Percentiles rank a stretch among this genome's conserved stretches.
phyloP scores from a whole-genome alignment of 1,284 basidiomycete species.

The Erythrobasidium hasegawianum region DNA sequence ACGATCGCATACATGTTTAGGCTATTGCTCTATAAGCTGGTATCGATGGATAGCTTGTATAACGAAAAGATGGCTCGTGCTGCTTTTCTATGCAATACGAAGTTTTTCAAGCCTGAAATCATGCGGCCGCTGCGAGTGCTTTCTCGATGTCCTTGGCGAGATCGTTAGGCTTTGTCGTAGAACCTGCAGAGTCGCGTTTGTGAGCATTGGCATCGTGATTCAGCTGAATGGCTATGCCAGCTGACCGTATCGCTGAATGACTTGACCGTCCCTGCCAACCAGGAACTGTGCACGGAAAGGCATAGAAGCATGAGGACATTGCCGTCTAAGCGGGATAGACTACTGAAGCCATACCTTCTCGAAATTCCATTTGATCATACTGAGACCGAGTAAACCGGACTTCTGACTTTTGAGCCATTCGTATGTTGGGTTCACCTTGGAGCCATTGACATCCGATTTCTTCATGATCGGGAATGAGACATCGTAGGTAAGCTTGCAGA shows the following conservation, averaged over 20 bases:
- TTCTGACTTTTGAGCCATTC: constrained; percentile 48
- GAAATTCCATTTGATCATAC: constrained; percentile 51
- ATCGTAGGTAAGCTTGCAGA: constrained; percentile 43
- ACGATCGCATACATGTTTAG: too few relatives aligned
- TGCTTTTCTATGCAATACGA: too few relatives aligned
- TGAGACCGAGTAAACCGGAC: constrained; percentile 39
- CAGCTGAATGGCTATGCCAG: constrained; percentile 45
- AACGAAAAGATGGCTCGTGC: too few relatives aligned
- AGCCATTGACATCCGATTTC: constrained; percentile 51
- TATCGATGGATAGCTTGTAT: too few relatives aligned
- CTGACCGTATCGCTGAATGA: constrained; percentile 50
- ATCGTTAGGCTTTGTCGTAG: constrained; percentile 38
- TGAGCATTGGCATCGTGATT: constrained; percentile 19
- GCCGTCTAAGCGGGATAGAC: background rate
- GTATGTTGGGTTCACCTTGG: constrained; percentile 50
- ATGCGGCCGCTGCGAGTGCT: constrained; percentile 21
- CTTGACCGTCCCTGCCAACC: constrained; percentile 49
- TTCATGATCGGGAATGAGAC: constrained; percentile 44
- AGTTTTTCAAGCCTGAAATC: too few relatives aligned
- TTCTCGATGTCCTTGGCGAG: constrained; percentile 42
- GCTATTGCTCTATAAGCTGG: too few relatives aligned
- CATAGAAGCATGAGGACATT: background rate
- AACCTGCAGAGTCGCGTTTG: too few relatives aligned
- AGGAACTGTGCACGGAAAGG: constrained; percentile 45
- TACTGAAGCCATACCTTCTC: constrained; percentile 37